Evolutionary conservation across 225 moss, liverwort and hornwort genomes (phyloP).

Genomic region (Polytrichum commune): DNA sequence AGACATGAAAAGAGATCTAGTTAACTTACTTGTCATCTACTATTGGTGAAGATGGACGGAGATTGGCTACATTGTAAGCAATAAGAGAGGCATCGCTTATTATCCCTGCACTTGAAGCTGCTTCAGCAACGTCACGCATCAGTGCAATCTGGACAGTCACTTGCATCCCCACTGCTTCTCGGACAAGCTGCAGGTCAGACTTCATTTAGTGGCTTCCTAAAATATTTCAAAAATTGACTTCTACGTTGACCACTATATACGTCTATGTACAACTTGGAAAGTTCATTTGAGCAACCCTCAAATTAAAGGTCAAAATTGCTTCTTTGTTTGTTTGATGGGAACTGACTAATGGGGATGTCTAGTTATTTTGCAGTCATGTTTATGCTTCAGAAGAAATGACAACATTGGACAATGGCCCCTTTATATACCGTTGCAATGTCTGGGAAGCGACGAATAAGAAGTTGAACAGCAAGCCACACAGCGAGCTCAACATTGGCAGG

Average conservation of each 20-base stretch:
- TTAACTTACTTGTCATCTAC: slow-evolving; percentile 57
- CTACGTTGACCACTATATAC: no score
- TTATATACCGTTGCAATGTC: slow-evolving; percentile 83
- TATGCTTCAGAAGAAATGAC: neutral
- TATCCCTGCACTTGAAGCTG: slow-evolving; percentile 79
- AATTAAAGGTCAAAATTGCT: no score
- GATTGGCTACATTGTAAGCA: slow-evolving; percentile 75
- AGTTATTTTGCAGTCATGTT: neutral
- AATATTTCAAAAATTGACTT: no score
- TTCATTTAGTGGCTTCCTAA: slow-evolving; percentile 21
- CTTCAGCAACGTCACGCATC: slow-evolving; percentile 87
- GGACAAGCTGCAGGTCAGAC: slow-evolving; percentile 78
- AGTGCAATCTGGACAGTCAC: slow-evolving; percentile 71
- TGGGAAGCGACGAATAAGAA: slow-evolving; percentile 67
- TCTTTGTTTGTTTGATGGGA: no score
- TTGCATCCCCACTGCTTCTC: slow-evolving; percentile 96
- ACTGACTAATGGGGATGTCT: no score
- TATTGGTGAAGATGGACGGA: slow-evolving; percentile 69
- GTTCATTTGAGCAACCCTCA: no score
- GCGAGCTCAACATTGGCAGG: slow-evolving; percentile 83
- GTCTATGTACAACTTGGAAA: no score
- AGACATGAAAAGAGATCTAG: no score
- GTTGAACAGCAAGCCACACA: slow-evolving; percentile 93
- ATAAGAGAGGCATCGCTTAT: slow-evolving; percentile 75
- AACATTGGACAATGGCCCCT: neutral